These are phyloP conservation scores for Saturnispora besseyi DNA, from an alignment of 805 yeast species.

Conservation along the genomic window DNA sequence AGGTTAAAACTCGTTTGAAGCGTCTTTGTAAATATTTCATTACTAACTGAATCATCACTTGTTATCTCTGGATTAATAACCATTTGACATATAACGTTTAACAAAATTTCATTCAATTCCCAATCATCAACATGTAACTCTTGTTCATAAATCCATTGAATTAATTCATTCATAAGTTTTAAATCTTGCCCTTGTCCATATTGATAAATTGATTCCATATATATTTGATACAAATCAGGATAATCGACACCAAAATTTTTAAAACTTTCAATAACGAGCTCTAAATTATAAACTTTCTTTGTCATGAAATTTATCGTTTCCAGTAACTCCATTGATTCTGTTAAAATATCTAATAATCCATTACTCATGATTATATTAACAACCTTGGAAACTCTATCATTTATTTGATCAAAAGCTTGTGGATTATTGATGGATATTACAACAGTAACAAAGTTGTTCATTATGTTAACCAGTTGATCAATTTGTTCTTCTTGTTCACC, in stretches of 20 bases:
- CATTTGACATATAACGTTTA: constrained; percentile 13
- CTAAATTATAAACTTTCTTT: constrained; percentile 28
- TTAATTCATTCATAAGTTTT: constrained; percentile 16
- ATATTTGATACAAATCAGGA: constrained; percentile 39
- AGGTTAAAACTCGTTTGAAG: constrained; percentile 7
- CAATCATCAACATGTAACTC: constrained; percentile 16
- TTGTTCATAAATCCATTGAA: constrained; percentile 15
- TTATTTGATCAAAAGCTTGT: constrained; percentile 43
- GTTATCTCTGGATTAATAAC: not conserved
- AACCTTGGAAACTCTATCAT: constrained; percentile 55
- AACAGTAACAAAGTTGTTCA: constrained; percentile 77
- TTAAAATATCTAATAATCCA: constrained; percentile 61
- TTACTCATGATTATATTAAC: constrained; percentile 58
- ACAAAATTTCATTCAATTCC: constrained; percentile 19
- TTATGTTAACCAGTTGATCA: constrained; percentile 75
- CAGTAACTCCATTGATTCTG: constrained; percentile 65
- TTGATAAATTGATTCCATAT: constrained; percentile 39
- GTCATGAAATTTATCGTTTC: constrained; percentile 62
- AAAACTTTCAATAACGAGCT: constrained; percentile 33
- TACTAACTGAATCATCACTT: not conserved
- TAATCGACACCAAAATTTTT: constrained; percentile 45
- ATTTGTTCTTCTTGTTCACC: constrained; percentile 30
- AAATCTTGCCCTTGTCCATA: constrained; percentile 29
- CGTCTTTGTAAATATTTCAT: constrained; percentile 5
- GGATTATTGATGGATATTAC: constrained; percentile 70